Base-by-base conservation (phyloP, 139 green algal species). In the Chlamydomonas asymmetrica region DNA sequence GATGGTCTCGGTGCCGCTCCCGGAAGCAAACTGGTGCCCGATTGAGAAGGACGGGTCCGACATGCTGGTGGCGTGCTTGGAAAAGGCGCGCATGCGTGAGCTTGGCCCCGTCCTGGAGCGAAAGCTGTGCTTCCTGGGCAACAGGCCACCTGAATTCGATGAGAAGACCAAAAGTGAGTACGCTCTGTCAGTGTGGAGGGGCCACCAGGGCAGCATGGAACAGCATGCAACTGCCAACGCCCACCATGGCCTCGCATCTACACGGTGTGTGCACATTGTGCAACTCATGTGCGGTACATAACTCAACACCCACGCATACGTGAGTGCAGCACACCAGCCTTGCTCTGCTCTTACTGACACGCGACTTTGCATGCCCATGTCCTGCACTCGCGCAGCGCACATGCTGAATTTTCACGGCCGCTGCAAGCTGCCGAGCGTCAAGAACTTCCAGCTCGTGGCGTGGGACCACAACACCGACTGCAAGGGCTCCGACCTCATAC, bases 371-470 rank as follows among this genome's bases (percentile, higher is more conserved):
- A 25, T 71, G 71, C 60, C 57, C 57, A 9, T 39, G n/a, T 40
- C 10, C 22, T 41, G 27, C 32, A 22, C 66, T 48, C 38, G 22
- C 32, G 52, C 65, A 78, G 96, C 92, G 48, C 98, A 94, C 87
- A 97, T 91, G 77, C 88, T 99, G 48, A 97, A 99, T 83, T 99
- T 99, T 82, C 88, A 94, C 41, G 95, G 94, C 6, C 85, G 95
- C 10, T 93, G 98, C 31, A 97, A 92, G 54, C 82, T 93, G 39
- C 82, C 90, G 1, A 91, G 71, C 13, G 90, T 98, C 3, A 99
- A 99, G 78, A 99, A 99, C 83, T 98, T 98, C 84, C 95, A 99
- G 92, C 88, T 98, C 41, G 82, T 93, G 25, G 32, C 82, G 52
- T 90, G 85, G 85, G 78, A 90, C 80, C 85, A 88, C 48, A 92